These are phyloP conservation scores for Pseudopithomyces maydicus DNA, from an alignment of 2,329 filamentous ascomycete species.

Conservation along the genomic window DNA sequence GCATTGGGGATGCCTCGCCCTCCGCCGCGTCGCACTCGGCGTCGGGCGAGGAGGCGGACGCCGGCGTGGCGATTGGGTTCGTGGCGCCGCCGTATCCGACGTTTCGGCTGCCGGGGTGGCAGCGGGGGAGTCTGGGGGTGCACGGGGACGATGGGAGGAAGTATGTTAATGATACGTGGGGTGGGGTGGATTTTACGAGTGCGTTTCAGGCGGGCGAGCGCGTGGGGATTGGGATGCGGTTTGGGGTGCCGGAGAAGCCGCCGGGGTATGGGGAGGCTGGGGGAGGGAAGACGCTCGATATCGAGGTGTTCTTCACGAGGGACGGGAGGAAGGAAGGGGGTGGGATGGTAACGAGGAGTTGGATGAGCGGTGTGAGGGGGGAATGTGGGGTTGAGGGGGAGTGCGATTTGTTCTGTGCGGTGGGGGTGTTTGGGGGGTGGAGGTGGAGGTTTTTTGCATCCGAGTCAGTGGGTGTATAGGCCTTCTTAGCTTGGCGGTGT, in stretches of 20 bases:
- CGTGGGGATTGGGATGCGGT: slow-evolving; percentile 73
- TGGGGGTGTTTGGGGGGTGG: slow-evolving; percentile 73
- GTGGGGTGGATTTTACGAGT: slow-evolving; percentile 70
- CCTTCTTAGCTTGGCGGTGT: too few species aligned
- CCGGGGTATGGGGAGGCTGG: slow-evolving; percentile 37
- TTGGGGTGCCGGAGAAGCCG: slow-evolving; percentile 50
- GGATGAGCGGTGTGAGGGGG: slow-evolving; percentile 66
- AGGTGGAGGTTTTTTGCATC: slow-evolving; percentile 71
- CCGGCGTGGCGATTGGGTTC: slow-evolving; percentile 71
- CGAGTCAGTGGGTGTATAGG: slow-evolving; percentile 61
- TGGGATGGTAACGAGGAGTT: slow-evolving; percentile 80
- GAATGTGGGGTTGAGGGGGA: slow-evolving; percentile 70
- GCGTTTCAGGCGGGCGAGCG: slow-evolving; percentile 69
- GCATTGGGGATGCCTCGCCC: too few species aligned
- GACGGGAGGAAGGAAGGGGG: slow-evolving; percentile 64
- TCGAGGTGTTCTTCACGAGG: slow-evolving; percentile 72
- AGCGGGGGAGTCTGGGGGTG: slow-evolving; percentile 74
- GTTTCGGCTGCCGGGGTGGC: slow-evolving; percentile 81
- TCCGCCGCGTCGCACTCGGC: slow-evolving; percentile 34
- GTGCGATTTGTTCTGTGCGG: slow-evolving; percentile 71
- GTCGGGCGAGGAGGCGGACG: slow-evolving; percentile 53
- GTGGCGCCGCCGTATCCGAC: slow-evolving; percentile 75
- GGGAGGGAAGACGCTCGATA: slow-evolving; percentile 46
- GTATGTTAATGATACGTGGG: slow-evolving; percentile 76
- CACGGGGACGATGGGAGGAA: slow-evolving; percentile 79